Percentiles rank a stretch among this genome's conserved stretches.
phyloP scores from a whole-genome alignment of 148 eudicot genomes.

The Silene latifolia region DNA sequence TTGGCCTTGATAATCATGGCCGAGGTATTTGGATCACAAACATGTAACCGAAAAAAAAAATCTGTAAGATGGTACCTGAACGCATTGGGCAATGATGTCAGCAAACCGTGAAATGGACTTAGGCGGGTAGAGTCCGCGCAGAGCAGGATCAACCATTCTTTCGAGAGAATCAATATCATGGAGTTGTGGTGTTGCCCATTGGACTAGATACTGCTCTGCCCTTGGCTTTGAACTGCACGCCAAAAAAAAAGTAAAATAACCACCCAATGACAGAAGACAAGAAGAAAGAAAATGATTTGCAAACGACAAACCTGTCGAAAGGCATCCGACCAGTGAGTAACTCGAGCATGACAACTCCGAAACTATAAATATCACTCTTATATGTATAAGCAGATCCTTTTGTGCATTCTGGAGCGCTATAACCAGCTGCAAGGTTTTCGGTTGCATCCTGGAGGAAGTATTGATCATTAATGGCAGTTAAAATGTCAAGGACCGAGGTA shows the following conservation, averaged over 20 bases:
- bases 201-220: conserved; percentile 53
- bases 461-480: not conserved
- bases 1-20: no score
- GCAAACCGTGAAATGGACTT: conserved; percentile 67
- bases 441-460: conserved; percentile 31
- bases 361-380: conserved; percentile 69
- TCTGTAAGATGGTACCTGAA: conserved; percentile 39
- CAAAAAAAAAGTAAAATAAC: not conserved
- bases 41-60: no score
- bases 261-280: not conserved
- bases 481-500: not conserved
- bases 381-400: conserved; percentile 37
- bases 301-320: conserved; percentile 48
- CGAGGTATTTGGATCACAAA: no score
- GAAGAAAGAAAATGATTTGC: not conserved
- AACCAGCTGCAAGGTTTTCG: conserved; percentile 45
- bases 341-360: conserved; percentile 74
- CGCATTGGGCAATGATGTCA: conserved; percentile 51
- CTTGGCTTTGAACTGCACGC: conserved; percentile 40
- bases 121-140: conserved; percentile 59
- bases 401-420: conserved; percentile 51
- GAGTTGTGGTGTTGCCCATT: conserved; percentile 65
- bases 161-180: conserved; percentile 63
- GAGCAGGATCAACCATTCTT: conserved; percentile 64
- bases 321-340: conserved; percentile 74